Evolutionary conservation across 768 basidiomycete species (phyloP).

Genomic region (Coprinellus micaceus): DNA sequence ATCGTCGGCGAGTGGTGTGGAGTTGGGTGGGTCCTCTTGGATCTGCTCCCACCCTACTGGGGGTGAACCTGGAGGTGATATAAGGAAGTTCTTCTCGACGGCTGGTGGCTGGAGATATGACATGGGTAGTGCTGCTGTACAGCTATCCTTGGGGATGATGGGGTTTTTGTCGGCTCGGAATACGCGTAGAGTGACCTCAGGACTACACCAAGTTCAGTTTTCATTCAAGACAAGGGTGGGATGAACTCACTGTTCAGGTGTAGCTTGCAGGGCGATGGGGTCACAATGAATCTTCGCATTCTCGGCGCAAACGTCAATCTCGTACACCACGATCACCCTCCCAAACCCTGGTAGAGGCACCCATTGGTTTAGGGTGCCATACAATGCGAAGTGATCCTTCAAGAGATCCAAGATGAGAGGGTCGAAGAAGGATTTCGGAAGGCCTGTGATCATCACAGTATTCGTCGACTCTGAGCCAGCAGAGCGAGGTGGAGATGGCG

Average conservation of each 20-base stretch:
- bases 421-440: constrained; percentile 78
- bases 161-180: constrained; percentile 74
- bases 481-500: constrained; percentile 17
- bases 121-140: constrained; percentile 33
- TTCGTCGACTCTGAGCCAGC: constrained; percentile 53
- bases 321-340: constrained; percentile 80
- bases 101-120: constrained; percentile 70
- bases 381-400: constrained; percentile 65
- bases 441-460: constrained; percentile 74
- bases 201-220: constrained; percentile 29
- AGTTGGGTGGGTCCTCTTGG: constrained; percentile 86
- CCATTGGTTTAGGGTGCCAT: constrained; percentile 87
- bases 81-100: constrained; percentile 90
- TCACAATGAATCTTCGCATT: constrained; percentile 64
- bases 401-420: constrained; percentile 64
- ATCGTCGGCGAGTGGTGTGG: constrained; percentile 79
- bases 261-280: constrained; percentile 55
- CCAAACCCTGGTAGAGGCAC: constrained; percentile 80
- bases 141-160: constrained; percentile 36
- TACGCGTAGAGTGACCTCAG: constrained; percentile 55
- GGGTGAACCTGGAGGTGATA: constrained; percentile 96
- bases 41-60: constrained; percentile 96
- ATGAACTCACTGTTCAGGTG: constrained; percentile 45
- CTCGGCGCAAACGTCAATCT: constrained; percentile 58
- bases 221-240: constrained; percentile 8